Base-by-base conservation (phyloP, 2,329 filamentous ascomycete species). In the Fusarium sp. region DNA sequence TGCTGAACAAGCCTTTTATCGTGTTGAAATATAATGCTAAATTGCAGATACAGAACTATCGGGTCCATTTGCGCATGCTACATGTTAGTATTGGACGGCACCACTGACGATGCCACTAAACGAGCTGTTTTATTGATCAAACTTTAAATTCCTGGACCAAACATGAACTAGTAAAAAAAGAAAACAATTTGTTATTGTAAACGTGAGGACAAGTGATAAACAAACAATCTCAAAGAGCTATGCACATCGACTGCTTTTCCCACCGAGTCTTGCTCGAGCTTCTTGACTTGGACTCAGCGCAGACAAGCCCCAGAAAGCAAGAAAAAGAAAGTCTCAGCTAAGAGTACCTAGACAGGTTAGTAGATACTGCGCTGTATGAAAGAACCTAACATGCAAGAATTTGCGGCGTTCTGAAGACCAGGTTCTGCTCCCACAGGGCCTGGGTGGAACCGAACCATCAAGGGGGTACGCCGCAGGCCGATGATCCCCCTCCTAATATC, bases 401-500 rank as follows among this genome's bases (percentile, higher is more conserved):
- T 51, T 67, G 20, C 41, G 59, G 58, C 53, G 53, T 30, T 30
- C 8, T 30, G 8, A 30, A 45, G 42, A 45, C 42, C 42, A 18
- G 30, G 30, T 11, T 31, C 41, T 53, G 26, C 37, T 41, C 42
- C 37, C 37, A 49, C 42, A 41, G 33, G 38, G 28, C 26, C 33
- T 55, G 57, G 31, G 28, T 45, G 42, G 42, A 20, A 45, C 42
- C 34, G 42, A 20, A 45, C 42, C 34, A 13, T 50, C 51, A 64
- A 26, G 38, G 51, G 54, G 34, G 45, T 34, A 47, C 40, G 50
- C 61, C 61, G 33, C 61, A 47, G 55, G 52, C 37, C 37, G 59
- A 36, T 51, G 51, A 68, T 61, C 64, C 58, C 57, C 54, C 42
- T 69, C 65, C 36, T 9, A 45, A 45, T 20, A 30, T 11, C 33